phyloP scores from a whole-genome alignment of 2,329 filamentous ascomycete species.

The Colletotrichum noveboracense region DNA sequence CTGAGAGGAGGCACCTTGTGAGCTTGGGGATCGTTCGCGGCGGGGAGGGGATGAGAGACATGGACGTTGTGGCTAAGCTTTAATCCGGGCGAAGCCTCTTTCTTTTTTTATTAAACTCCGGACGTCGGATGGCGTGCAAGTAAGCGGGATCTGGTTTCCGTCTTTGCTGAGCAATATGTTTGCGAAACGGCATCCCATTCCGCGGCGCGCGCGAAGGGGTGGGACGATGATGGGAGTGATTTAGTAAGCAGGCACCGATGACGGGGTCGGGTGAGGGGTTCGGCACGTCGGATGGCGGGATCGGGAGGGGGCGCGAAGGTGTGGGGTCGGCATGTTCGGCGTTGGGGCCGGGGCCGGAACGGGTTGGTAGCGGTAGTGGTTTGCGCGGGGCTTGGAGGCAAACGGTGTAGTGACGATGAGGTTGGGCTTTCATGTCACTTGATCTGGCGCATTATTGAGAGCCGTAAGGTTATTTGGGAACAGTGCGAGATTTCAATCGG shows the following conservation, averaged over 20 bases:
- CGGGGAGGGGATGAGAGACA: neutral
- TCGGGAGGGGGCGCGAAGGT: neutral
- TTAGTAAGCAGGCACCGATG: neutral
- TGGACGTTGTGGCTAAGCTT: neutral
- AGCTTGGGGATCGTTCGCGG: neutral
- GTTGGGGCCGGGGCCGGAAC: neutral
- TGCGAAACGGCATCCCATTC: neutral
- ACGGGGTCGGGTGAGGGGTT: neutral
- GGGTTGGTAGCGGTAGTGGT: neutral
- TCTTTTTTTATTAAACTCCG: neutral
- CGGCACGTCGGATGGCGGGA: neutral
- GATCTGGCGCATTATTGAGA: too few relatives aligned
- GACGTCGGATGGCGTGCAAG: neutral
- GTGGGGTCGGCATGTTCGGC: neutral
- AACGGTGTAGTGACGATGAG: accelerated
- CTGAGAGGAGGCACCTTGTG: neutral
- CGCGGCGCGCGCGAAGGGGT: neutral
- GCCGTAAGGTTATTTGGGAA: too few relatives aligned
- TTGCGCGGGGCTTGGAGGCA: neutral
- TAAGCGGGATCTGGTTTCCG: neutral
- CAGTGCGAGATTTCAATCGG: too few relatives aligned
- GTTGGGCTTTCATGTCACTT: too few relatives aligned
- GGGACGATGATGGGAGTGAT: neutral
- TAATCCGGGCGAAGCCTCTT: neutral
- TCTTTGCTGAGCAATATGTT: neutral